These are phyloP conservation scores for Blastocystis sp. DNA, from an alignment of 352 stramenopile species.

Conservation along the genomic window DNA sequence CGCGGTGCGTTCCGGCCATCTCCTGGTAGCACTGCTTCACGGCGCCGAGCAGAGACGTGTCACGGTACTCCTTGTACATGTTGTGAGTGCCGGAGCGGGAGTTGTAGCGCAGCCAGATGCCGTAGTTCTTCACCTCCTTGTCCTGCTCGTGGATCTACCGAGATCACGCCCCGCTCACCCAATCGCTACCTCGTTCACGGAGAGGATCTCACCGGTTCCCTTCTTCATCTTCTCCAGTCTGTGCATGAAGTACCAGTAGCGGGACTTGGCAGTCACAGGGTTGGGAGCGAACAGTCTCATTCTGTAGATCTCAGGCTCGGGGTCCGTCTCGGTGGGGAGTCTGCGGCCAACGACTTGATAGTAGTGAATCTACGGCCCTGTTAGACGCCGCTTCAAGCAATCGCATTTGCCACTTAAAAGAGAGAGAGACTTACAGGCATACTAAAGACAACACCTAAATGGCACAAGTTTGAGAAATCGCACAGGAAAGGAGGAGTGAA, in stretches of 20 bases:
- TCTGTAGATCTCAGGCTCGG: slow-evolving; percentile 95
- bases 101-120: slow-evolving; percentile 99
- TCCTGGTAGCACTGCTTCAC: slow-evolving; percentile 94
- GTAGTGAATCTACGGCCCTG: background rate
- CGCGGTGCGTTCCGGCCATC: slow-evolving; percentile 76
- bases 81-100: slow-evolving; percentile 98
- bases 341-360: slow-evolving; percentile 26
- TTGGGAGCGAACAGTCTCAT: slow-evolving; percentile 96
- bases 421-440: background rate
- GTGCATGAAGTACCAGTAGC: slow-evolving; percentile 99
- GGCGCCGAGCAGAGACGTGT: slow-evolving; percentile 91
- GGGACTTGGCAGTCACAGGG: slow-evolving; percentile 93
- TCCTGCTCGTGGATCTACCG: slow-evolving; percentile 93
- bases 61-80: slow-evolving; percentile 99
- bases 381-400: background rate
- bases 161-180: background rate
- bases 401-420: background rate
- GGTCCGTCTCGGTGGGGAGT: slow-evolving; percentile 78
- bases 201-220: slow-evolving; percentile 98
- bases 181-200: slow-evolving; percentile 91
- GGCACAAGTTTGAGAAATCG: slow-evolving; percentile 1
- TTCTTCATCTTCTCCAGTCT: slow-evolving; percentile 99
- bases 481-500: background rate
- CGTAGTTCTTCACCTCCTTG: slow-evolving; percentile 97
- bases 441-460: background rate